phyloP scores from a whole-genome alignment of 208 protist genomes.

The Leishmania tropica region DNA sequence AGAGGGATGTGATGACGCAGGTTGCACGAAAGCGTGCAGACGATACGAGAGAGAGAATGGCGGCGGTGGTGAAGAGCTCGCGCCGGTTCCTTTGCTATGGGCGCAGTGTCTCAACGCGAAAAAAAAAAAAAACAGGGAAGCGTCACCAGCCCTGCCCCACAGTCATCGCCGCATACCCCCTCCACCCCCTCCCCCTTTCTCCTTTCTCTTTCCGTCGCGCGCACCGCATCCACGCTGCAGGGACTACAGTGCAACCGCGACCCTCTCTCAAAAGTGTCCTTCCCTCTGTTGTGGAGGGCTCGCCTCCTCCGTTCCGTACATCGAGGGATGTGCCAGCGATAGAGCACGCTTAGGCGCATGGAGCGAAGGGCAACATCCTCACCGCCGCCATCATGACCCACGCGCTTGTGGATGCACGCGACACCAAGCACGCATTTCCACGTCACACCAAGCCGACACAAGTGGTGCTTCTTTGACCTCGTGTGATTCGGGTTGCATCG shows the following conservation, averaged over 20 bases:
- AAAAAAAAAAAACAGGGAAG: not conserved
- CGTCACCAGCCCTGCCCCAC: not conserved
- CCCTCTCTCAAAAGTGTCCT: not conserved
- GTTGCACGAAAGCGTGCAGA: not conserved
- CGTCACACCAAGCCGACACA: not conserved
- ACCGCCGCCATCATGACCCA: not conserved
- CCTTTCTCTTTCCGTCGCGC: not conserved
- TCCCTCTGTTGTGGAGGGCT: not conserved
- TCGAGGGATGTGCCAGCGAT: not conserved
- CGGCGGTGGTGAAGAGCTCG: not conserved
- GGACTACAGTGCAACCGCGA: not conserved
- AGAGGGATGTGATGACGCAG: not conserved
- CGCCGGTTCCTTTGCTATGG: not conserved
- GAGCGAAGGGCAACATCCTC: not conserved
- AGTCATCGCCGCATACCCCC: too few species aligned
- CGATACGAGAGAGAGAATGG: not conserved
- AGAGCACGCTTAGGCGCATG: not conserved
- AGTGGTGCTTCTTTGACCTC: not conserved
- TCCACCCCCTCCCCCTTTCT: too few species aligned
- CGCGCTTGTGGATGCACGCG: not conserved
- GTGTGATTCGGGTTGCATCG: not conserved
- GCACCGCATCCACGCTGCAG: not conserved
- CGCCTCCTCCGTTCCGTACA: not conserved
- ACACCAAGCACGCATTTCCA: not conserved
- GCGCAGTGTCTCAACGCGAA: not conserved